Conservation (phyloP, 129 eudicot genomes). For the Helichrysum umbraculigerum region DNA sequence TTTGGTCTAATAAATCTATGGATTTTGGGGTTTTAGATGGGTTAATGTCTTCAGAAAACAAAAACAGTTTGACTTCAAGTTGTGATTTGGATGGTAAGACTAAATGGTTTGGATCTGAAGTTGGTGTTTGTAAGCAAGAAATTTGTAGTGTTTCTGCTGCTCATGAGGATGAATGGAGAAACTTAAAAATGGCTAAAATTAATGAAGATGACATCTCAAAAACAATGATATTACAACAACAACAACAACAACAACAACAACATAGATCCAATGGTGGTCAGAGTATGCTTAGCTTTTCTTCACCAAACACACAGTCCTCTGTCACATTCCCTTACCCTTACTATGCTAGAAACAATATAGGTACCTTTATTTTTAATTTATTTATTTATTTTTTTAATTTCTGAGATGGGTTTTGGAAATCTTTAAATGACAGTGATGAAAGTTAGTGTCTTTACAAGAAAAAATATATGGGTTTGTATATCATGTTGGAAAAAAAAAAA, state of each 20-base stretch:
- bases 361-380: background rate
- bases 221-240: slow-evolving; percentile 25
- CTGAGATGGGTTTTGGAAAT: background rate
- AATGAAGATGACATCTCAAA: slow-evolving; percentile 11
- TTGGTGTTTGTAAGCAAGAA: slow-evolving; percentile 15
- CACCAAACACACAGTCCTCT: slow-evolving; percentile 45
- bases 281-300: slow-evolving; percentile 85
- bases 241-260: slow-evolving; percentile 4
- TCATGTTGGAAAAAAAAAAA: background rate
- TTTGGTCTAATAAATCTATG: background rate
- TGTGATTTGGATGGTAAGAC: slow-evolving; percentile 20
- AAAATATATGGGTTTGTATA: background rate
- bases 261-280: slow-evolving; percentile 45
- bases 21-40: slow-evolving; percentile 30
- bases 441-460: background rate
- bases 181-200: slow-evolving; percentile 7
- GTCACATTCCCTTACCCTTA: slow-evolving; percentile 50
- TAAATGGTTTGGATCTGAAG: slow-evolving; percentile 16
- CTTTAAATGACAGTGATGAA: background rate
- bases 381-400: background rate
- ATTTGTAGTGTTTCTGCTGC: background rate
- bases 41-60: slow-evolving; percentile 3
- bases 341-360: slow-evolving; percentile 48
- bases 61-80: slow-evolving; percentile 13
- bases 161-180: slow-evolving; percentile 18